These are phyloP conservation scores for Iris macrosiphon DNA, from an alignment of 106 monocot species.

Conservation along the genomic window DNA sequence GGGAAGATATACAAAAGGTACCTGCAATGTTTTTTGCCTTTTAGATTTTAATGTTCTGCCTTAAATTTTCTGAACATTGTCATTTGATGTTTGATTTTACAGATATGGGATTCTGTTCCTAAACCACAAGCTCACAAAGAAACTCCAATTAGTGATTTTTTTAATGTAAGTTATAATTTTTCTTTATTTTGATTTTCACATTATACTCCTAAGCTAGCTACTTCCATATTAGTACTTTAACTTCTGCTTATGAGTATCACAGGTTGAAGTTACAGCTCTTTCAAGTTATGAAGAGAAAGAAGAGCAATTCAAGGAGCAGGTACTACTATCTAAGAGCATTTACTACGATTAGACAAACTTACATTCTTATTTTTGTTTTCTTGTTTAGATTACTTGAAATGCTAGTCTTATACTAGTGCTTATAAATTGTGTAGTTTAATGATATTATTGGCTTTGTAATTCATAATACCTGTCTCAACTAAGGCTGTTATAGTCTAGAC, in stretches of 20 bases:
- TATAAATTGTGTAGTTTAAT: too few relatives aligned
- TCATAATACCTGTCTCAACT: too few relatives aligned
- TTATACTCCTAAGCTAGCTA: background rate
- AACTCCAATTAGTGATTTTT: slow-evolving; percentile 93
- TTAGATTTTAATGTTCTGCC: background rate
- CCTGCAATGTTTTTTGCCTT: background rate
- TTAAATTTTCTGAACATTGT: slow-evolving; percentile 2
- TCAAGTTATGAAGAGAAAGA: slow-evolving; percentile 96
- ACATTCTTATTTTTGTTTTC: too few relatives aligned
- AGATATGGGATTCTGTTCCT: slow-evolving; percentile 96
- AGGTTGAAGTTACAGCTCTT: slow-evolving; percentile 90
- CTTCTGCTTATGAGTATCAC: background rate
- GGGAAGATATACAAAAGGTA: slow-evolving; percentile 98
- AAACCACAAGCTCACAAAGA: slow-evolving; percentile 84
- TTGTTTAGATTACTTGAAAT: too few relatives aligned
- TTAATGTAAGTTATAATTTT: slow-evolving; percentile 54
- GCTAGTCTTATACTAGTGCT: too few relatives aligned
- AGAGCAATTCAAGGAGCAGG: slow-evolving; percentile 93
- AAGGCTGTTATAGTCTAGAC: too few relatives aligned
- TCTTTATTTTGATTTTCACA: background rate
- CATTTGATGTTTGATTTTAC: slow-evolving; percentile 19
- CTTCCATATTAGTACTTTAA: background rate
- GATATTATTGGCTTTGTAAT: too few relatives aligned
- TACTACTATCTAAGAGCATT: too few relatives aligned
- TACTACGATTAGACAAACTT: too few relatives aligned